Percentiles rank a stretch among this genome's conserved stretches.
Evolutionary conservation across 345 rosid genomes (phyloP).

Genomic region (Boechera stricta): DNA sequence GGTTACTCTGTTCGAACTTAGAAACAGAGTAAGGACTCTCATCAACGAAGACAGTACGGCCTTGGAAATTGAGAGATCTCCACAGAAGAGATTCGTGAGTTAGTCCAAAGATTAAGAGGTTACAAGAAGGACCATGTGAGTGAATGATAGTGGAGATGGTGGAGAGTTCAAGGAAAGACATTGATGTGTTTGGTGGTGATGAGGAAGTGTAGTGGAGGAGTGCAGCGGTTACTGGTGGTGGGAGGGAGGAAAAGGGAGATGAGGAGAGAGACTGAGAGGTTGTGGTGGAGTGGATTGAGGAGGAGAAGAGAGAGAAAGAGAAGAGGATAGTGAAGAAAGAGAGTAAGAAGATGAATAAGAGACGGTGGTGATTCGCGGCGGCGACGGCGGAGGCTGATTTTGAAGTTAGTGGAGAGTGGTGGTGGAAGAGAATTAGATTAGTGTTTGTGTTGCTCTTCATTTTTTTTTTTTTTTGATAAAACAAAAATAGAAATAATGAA

Average conservation of each 20-base stretch:
- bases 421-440: conserved; percentile 80
- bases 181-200: conserved; percentile 55
- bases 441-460: conserved; percentile 67
- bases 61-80: conserved; percentile 72
- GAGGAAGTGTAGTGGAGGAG: conserved; percentile 76
- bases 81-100: conserved; percentile 86
- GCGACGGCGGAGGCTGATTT: conserved; percentile 50
- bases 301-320: conserved; percentile 65
- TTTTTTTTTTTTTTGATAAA: conserved; percentile 5
- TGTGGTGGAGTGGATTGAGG: conserved; percentile 43
- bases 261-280: conserved; percentile 45
- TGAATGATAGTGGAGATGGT: conserved; percentile 53
- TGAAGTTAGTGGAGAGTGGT: conserved; percentile 66
- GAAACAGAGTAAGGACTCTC: conserved; percentile 72
- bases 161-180: conserved; percentile 76
- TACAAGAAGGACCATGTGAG: conserved; percentile 50
- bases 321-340: conserved; percentile 75
- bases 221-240: conserved; percentile 58
- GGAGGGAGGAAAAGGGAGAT: conserved; percentile 46
- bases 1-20: conserved; percentile 62
- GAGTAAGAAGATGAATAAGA: conserved; percentile 62
- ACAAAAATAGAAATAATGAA: background rate
- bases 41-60: conserved; percentile 78
- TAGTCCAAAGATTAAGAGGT: conserved; percentile 78
- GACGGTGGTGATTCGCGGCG: conserved; percentile 53